A percentile compares a stretch with the other conserved stretches of the same genome.
Evolutionary conservation across 1,139 yeast species (phyloP).

Genomic region (Arxiozyma slooffiae): DNA sequence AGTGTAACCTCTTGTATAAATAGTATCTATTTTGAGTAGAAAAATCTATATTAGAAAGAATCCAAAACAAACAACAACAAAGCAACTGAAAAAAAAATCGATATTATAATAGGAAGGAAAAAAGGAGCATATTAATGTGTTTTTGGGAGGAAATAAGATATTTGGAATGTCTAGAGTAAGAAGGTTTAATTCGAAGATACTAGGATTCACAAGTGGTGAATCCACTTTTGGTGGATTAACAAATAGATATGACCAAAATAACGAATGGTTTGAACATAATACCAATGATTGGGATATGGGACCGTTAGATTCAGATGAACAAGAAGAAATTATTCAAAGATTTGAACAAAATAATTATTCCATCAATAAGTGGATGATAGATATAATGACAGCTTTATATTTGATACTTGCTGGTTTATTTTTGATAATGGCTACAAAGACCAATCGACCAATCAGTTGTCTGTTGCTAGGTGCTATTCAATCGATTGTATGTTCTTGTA

Average conservation of each 20-base stretch:
- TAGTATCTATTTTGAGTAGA: background rate
- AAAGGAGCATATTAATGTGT: no score
- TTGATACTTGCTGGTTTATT: conserved; percentile 20
- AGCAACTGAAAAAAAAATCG: background rate
- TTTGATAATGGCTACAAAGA: conserved; percentile 15
- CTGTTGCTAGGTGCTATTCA: conserved; percentile 18
- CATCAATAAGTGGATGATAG: conserved; percentile 18
- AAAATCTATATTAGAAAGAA: background rate
- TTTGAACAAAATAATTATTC: conserved; percentile 19
- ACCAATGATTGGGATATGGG: conserved; percentile 7
- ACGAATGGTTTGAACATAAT: conserved; percentile 9
- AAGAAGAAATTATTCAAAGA: conserved; percentile 23
- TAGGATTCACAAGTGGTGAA: conserved; percentile 6
- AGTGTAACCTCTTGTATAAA: no score
- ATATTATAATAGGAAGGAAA: background rate
- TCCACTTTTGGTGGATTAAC: conserved; percentile 5
- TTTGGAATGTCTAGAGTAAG: conserved; percentile 23
- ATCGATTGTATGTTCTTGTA: conserved; percentile 23
- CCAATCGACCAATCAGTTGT: conserved; percentile 3
- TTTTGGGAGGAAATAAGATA: no score
- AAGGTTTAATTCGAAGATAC: conserved; percentile 15
- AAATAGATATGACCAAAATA: conserved; percentile 5
- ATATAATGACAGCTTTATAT: conserved; percentile 15
- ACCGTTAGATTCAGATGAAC: conserved; percentile 28
- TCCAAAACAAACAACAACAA: background rate